A percentile compares a stretch with the other conserved stretches of the same genome.
Evolutionary conservation across 192 early-diverging fungal species (phyloP).

Genomic region (Mortierella hygrophila): DNA sequence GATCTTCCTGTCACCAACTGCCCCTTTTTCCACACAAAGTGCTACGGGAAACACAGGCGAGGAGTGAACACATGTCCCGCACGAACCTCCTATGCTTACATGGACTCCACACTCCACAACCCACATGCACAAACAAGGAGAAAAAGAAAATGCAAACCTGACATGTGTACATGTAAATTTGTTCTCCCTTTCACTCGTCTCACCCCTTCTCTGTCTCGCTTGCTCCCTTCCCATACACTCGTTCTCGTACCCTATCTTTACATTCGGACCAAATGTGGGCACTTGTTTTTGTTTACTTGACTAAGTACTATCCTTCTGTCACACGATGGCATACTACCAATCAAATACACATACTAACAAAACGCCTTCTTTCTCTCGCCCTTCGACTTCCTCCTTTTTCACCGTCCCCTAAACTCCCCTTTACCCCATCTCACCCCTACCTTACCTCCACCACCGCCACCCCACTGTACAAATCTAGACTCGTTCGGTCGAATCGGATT

Average conservation of each 20-base stretch:
- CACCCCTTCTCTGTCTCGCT: no score
- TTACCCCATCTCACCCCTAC: no score
- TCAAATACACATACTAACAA: not conserved
- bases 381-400: not conserved
- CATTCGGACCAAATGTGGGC: not conserved
- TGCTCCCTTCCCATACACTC: not conserved
- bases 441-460: not conserved
- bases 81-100: not conserved
- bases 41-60: constrained; percentile 1
- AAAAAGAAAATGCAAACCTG: not conserved
- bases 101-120: not conserved
- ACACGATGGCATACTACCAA: not conserved
- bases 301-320: not conserved
- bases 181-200: not conserved
- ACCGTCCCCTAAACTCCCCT: not conserved
- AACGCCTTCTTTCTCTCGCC: not conserved
- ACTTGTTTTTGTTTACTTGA: not conserved
- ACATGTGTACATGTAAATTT: not conserved
- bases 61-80: constrained; percentile 1
- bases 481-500: constrained; percentile 49
- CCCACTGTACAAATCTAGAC: constrained; percentile 10
- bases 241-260: not conserved
- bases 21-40: not conserved
- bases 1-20: not conserved
- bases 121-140: constrained; percentile 9